Evolutionary conservation across 805 yeast species (phyloP), one percentile per base, ranked within the genome.

Genomic region (Kurtzmaniella fragi): DNA sequence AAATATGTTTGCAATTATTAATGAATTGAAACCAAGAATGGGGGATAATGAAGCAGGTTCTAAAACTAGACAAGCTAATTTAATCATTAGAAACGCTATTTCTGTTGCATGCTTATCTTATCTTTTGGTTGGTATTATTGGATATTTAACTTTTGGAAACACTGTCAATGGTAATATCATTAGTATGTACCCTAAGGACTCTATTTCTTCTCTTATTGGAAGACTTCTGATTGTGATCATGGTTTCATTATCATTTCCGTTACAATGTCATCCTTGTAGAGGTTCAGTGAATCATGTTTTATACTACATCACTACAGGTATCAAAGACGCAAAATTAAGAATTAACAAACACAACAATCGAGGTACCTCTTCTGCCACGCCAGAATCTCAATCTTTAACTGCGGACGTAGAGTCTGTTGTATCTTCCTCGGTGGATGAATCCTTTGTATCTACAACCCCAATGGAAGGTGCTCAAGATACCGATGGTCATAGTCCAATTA

Each of bases 211-310:
- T 2, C 54, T 66, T 27, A 53, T 67, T 35, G 93, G 87, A 5
- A 73, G 84, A 46, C 65, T 77, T 27, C 69, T 84, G 32, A 67
- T 85, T 28, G 84, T 81, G 1, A 56, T 80, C 14, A 83, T 84
- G 90, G 84, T 85, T 12, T 64, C 80, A n/a, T 64, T 85, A 31
- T 80, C 89, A 3, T 85, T 71, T 60, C 95, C 95, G 12, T 68
- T 85, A 42, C 79, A 84, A 71, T 83, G 87, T 51, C 88, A 84
- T 57, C 95, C 95, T 15, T 79, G 88, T 44, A 67, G 95, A 44
- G 76, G 84, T 13, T 80, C 90, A 3, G 61, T 78, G 25, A 82
- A 84, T 56, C 87, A 84, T 53, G 77, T 84, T 37, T 48, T 67
- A 17, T 72, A 73, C 42, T 80, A 78, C 67, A 38, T 73, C 14